Conservation (phyloP, 1,139 yeast genomes). For the Saccharomyces hybrid region DNA sequence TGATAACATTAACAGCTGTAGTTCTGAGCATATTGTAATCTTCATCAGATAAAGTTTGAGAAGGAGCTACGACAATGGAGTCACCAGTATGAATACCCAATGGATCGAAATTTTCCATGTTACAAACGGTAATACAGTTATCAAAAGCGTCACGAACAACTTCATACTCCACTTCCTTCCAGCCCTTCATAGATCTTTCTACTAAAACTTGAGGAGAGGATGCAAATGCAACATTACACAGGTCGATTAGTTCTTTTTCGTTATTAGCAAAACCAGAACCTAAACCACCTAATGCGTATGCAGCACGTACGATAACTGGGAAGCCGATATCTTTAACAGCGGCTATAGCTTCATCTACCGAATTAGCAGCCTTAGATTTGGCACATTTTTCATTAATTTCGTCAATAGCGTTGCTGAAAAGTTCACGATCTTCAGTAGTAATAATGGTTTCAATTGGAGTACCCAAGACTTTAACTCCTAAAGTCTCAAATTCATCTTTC, state of each 20-base stretch:
- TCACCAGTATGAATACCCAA: no score
- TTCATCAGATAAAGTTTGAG: no score
- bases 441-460: slow-evolving; percentile 93
- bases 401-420: slow-evolving; percentile 90
- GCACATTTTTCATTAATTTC: slow-evolving; percentile 95
- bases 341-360: slow-evolving; percentile 68
- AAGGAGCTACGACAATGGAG: no score
- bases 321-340: slow-evolving; percentile 87
- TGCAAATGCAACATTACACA: slow-evolving; percentile 90
- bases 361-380: slow-evolving; percentile 75
- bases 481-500: slow-evolving; percentile 86
- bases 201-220: slow-evolving; percentile 93
- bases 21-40: slow-evolving; percentile 76
- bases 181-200: slow-evolving; percentile 96
- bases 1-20: slow-evolving; percentile 92
- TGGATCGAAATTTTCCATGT: no score
- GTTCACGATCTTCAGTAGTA: slow-evolving; percentile 96
- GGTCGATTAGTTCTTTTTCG: slow-evolving; percentile 69
- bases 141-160: slow-evolving; percentile 83
- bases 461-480: slow-evolving; percentile 94
- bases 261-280: slow-evolving; percentile 98
- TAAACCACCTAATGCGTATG: slow-evolving; percentile 93
- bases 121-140: no score
- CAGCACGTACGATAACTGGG: slow-evolving; percentile 97
- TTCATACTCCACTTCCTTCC: slow-evolving; percentile 98